phyloP scores from a whole-genome alignment of 208 protist species.

The Trichomonas tenax region DNA sequence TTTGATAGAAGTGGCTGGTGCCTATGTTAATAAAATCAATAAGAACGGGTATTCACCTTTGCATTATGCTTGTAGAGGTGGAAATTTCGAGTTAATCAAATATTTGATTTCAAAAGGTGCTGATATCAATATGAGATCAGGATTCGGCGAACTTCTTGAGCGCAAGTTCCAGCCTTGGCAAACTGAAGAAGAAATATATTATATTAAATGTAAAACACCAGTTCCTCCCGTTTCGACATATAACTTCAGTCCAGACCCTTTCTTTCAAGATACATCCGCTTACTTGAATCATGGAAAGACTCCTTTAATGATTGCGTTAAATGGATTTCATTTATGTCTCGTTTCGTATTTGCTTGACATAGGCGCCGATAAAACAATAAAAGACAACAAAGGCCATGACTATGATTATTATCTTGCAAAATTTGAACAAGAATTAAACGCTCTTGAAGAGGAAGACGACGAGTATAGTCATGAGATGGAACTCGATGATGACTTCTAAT shows the following conservation, averaged over 20 bases:
- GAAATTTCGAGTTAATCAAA: not conserved
- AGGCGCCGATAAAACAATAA: not conserved
- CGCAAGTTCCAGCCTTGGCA: not conserved
- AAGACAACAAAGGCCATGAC: not conserved
- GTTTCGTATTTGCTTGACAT: not conserved
- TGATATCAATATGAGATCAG: not conserved
- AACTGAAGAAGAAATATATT: not conserved
- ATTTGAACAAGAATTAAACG: not conserved
- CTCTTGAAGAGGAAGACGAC: not conserved
- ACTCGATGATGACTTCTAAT: too few relatives aligned
- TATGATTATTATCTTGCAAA: not conserved
- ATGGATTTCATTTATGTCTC: not conserved
- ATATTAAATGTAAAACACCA: not conserved
- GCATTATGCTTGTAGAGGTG: not conserved
- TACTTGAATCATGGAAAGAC: not conserved
- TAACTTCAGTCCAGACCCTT: not conserved
- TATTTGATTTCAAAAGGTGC: not conserved
- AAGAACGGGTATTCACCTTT: not conserved
- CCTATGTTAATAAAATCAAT: not conserved
- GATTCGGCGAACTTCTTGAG: not conserved
- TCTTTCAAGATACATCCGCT: not conserved
- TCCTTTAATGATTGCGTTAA: not conserved
- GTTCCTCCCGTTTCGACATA: not conserved
- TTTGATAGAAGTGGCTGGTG: not conserved
- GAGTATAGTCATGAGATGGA: not conserved